A percentile compares a stretch with the other conserved stretches of the same genome.
Conservation (phyloP, 176 grass and related monocot genomes). For the Chrysopogon serrulatus region DNA sequence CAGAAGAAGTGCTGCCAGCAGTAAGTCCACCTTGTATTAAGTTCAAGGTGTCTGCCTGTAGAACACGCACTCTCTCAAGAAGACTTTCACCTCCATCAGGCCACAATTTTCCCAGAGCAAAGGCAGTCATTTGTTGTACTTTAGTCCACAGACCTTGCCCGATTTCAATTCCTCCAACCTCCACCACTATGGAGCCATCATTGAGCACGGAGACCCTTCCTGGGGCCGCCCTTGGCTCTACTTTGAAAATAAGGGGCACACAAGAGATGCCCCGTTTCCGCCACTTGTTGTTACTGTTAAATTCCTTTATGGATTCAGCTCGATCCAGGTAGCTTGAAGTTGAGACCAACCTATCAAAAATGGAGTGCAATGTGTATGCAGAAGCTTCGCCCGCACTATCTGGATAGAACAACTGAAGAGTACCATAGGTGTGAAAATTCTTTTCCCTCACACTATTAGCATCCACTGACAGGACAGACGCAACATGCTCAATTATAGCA, state of each 20-base stretch:
- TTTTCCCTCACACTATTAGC: constrained; percentile 49
- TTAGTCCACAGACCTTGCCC: constrained; percentile 90
- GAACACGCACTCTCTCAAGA: constrained; percentile 56
- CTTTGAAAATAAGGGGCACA: constrained; percentile 46
- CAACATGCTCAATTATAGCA: constrained; percentile 72
- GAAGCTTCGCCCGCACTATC: constrained; percentile 38
- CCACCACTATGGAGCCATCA: constrained; percentile 70
- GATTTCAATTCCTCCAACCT: constrained; percentile 76
- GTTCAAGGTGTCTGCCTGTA: constrained; percentile 76
- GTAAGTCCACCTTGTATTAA: constrained; percentile 68
- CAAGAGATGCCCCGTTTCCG: constrained; percentile 66
- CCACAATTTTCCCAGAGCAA: constrained; percentile 44
- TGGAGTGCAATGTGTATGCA: constrained; percentile 65
- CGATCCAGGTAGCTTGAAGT: constrained; percentile 46
- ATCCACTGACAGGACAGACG: constrained; percentile 44
- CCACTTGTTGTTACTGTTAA: constrained; percentile 64
- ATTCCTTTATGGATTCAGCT: constrained; percentile 34
- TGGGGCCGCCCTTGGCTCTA: constrained; percentile 19
- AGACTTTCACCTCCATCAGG: constrained; percentile 43
- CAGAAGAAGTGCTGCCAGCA: constrained; percentile 59
- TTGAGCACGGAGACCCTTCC: constrained; percentile 76
- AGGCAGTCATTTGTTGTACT: constrained; percentile 67
- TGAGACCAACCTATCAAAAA: constrained; percentile 42
- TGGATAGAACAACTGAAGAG: constrained; percentile 50
- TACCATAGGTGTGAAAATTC: constrained; percentile 65